Conservation (phyloP, 2,329 filamentous ascomycete genomes). For the Fusarium sterilihyphosum region DNA sequence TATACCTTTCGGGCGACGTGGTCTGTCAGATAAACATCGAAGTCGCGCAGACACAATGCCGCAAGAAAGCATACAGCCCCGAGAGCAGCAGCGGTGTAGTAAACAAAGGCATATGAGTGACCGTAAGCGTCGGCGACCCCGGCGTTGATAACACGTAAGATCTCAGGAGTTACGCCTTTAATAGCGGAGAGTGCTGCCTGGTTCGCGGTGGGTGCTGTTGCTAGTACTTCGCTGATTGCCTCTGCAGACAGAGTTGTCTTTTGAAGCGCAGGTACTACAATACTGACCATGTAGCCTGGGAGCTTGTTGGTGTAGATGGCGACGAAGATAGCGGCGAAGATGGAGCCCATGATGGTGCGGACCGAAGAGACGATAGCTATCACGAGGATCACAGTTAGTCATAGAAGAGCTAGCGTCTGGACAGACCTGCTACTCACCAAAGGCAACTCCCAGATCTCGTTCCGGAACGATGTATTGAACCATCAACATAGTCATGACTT, state of each 20-base stretch:
- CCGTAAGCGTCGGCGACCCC: not conserved
- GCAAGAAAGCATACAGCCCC: not conserved
- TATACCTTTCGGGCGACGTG: not conserved
- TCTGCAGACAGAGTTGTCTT: not conserved
- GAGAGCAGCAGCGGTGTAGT: not conserved
- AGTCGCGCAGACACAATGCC: not conserved
- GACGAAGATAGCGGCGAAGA: not conserved
- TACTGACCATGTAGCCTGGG: not conserved
- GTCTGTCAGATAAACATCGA: not conserved
- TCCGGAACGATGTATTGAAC: not conserved
- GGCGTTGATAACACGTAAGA: not conserved
- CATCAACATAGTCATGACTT: not conserved
- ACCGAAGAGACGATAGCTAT: not conserved
- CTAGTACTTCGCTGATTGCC: not conserved
- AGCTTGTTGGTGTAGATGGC: not conserved
- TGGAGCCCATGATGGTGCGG: not conserved
- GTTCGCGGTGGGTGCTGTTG: not conserved
- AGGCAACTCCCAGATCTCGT: not conserved
- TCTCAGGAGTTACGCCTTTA: not conserved
- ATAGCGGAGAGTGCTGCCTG: not conserved
- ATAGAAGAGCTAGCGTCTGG: accelerated
- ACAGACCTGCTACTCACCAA: not conserved
- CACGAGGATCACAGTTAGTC: not conserved
- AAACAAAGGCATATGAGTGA: not conserved
- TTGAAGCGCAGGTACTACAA: not conserved